These are phyloP conservation scores for Apostasia shenzhenica DNA, from an alignment of 106 monocot genomes.

Conservation along the genomic window DNA sequence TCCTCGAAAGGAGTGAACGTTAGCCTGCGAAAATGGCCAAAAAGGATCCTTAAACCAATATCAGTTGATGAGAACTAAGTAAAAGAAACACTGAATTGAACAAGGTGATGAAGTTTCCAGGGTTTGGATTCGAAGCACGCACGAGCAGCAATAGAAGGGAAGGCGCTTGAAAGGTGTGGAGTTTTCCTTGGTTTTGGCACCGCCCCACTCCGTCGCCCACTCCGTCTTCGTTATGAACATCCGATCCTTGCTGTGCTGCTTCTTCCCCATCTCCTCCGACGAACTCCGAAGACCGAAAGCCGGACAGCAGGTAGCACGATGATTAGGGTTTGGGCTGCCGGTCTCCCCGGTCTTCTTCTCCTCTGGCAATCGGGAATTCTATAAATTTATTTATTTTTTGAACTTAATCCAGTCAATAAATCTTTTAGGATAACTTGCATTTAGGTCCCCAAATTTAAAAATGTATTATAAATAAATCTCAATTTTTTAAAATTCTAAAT, in stretches of 20 bases:
- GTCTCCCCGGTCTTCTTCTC: no score
- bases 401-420: no score
- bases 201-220: slow-evolving; percentile 99
- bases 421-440: no score
- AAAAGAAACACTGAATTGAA: not conserved
- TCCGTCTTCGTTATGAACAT: slow-evolving; percentile 99
- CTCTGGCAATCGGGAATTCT: no score
- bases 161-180: slow-evolving; percentile 87
- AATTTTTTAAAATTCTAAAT: no score
- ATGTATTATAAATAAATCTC: no score
- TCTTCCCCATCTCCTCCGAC: slow-evolving; percentile 82
- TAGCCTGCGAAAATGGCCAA: slow-evolving; percentile 30
- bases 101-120: not conserved
- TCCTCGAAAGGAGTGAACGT: slow-evolving; percentile 86
- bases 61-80: not conserved
- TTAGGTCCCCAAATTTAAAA: no score
- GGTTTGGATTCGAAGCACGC: slow-evolving; percentile 4
- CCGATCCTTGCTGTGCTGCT: slow-evolving; percentile 99
- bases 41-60: not conserved
- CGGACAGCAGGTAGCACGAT: not conserved
- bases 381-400: no score
- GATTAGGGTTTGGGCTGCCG: not conserved
- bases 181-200: slow-evolving; percentile 73
- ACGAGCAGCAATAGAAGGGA: slow-evolving; percentile 99
- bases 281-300: not conserved